These are phyloP conservation scores for Ganoderma multipileum DNA, from an alignment of 1,284 basidiomycete species.

Conservation along the genomic window DNA sequence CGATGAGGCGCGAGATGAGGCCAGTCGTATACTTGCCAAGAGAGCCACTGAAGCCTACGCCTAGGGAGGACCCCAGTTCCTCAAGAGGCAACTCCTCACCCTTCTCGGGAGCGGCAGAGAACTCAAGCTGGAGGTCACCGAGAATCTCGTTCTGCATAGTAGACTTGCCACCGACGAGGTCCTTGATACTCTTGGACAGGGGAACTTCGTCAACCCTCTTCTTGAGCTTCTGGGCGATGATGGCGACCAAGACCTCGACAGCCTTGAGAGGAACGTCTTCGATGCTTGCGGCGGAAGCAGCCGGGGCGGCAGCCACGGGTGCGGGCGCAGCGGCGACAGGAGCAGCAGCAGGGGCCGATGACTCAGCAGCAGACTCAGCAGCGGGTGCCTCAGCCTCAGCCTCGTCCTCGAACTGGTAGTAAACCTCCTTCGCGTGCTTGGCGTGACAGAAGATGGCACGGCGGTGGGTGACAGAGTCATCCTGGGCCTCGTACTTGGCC, in stretches of 20 bases:
- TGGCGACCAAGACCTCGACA: conserved; percentile 85
- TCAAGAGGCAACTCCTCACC: conserved; percentile 96
- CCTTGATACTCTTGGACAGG: conserved; percentile 96
- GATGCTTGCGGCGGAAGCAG: conserved; percentile 75
- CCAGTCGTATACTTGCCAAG: conserved; percentile 97
- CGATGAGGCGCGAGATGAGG: conserved; percentile 90
- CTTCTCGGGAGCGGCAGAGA: conserved; percentile 93
- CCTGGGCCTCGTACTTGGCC: conserved; percentile 93
- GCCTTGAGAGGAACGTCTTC: conserved; percentile 94
- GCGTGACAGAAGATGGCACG: conserved; percentile 92
- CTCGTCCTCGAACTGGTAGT: conserved; percentile 97
- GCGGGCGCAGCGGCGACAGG: conserved; percentile 48
- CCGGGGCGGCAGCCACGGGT: conserved; percentile 50
- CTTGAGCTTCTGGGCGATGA: conserved; percentile 98
- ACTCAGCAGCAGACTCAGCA: conserved; percentile 47
- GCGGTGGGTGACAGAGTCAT: conserved; percentile 84
- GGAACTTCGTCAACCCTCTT: conserved; percentile 91
- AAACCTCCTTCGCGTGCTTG: conserved; percentile 96
- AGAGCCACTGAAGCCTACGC: conserved; percentile 82
- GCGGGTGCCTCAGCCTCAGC: conserved; percentile 52
- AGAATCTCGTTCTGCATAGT: conserved; percentile 98
- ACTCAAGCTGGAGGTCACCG: conserved; percentile 92
- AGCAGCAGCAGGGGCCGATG: conserved; percentile 51
- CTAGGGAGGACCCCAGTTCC: conserved; percentile 90
- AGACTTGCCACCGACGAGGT: conserved; percentile 97